Percentiles rank a stretch among this genome's conserved stretches.
Conservation (phyloP, 139 green algal species). For the Tetraselmis striata region DNA sequence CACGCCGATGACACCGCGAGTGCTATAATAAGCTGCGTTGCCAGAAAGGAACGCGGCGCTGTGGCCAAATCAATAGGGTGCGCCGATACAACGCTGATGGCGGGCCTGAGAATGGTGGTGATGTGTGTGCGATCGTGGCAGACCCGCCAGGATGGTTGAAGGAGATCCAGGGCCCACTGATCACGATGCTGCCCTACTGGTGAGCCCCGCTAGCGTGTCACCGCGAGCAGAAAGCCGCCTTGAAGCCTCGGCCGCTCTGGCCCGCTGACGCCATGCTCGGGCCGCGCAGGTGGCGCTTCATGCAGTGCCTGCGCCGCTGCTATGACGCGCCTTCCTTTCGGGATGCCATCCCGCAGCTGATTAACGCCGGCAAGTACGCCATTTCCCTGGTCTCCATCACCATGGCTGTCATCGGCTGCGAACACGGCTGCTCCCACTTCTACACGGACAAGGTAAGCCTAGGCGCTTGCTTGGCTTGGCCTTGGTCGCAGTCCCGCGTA, state of each 20-base stretch:
- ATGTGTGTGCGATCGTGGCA: not conserved
- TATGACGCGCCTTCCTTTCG: not conserved
- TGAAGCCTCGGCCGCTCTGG: no score
- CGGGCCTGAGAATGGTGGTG: no score
- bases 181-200: constrained; percentile 9
- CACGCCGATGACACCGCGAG: no score
- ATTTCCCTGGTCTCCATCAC: not conserved
- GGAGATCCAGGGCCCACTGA: not conserved
- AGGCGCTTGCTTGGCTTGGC: no score
- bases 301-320: not conserved
- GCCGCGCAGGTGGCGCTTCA: not conserved
- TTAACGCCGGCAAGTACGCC: constrained; percentile 4
- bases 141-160: not conserved
- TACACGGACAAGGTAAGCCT: not conserved
- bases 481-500: no score
- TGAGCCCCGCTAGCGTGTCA: no score
- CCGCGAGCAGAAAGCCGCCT: no score
- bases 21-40: no score
- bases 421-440: not conserved
- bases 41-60: no score
- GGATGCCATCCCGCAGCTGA: not conserved
- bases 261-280: no score
- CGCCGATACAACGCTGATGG: no score
- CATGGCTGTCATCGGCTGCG: not conserved
- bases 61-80: no score